Evolutionary conservation across 768 basidiomycete species (phyloP), one percentile per base, ranked within the genome.

Genomic region (Tylopilus intermedius): DNA sequence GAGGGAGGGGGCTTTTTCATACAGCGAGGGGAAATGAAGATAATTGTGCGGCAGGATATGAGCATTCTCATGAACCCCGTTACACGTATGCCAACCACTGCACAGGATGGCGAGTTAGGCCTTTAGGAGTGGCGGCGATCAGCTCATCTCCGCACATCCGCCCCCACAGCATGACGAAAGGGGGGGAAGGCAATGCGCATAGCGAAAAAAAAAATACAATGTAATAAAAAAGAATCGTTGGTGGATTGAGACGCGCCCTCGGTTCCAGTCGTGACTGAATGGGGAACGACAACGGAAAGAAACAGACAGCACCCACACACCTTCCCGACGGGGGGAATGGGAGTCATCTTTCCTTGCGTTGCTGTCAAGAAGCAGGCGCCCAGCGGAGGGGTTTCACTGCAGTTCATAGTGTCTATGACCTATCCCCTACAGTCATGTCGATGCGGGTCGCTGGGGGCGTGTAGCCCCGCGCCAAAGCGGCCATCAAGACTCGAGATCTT

Each of bases 41-140:
- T 26, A 45, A 18, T 47, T 45, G 43, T 45, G 33, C 52, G 37
- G 38, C 40, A 14, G 49, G 40, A 45, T 26, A 61, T 47, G 49
- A 44, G 38, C 13, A 26, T 52, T 53, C 50, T 43, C 47, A 35
- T 54, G 47, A 60, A 61, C 45, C 45, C 53, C 53, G 53, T 58
- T 40, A 44, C 51, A 27, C 51, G 40, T 29, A 46, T 33, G 30
- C 57, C 58, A 54, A 24, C 53, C 2, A 32, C 5, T 29, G 45
- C 59, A 61, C 52, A 64, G 54, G 57, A 53, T 53, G 10, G 10
- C 2, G 35, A 5, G 33, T 58, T 56, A 18, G 18, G 18, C 18
- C 18, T 18, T 18, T 18, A 67, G 65, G 65, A 56, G 62, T 14
- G 38, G 59, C 62, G 64, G 65, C 57, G 55, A 66, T 62, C 64